Evolutionary conservation across 2,329 filamentous ascomycete genomes (phyloP).

Genomic region (Aspergillus nomiae): DNA sequence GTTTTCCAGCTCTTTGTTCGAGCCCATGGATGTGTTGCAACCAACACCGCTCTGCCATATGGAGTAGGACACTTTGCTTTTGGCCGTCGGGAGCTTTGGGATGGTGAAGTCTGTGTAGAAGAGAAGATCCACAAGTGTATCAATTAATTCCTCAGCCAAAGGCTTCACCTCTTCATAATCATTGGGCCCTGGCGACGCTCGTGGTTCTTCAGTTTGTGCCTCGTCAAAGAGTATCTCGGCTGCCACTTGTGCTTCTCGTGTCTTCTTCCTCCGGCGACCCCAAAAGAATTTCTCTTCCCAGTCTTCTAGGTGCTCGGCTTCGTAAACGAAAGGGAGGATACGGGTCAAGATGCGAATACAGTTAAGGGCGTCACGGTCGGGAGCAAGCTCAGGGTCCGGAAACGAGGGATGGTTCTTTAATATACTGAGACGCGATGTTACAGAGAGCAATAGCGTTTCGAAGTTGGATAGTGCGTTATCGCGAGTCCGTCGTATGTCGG

Average conservation of each 20-base stretch:
- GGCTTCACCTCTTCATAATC: conserved; percentile 83
- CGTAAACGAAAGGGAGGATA: conserved; percentile 87
- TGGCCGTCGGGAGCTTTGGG: conserved; percentile 69
- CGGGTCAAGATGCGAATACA: conserved; percentile 90
- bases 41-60: conserved; percentile 99
- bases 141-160: conserved; percentile 87
- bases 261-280: conserved; percentile 72
- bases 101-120: conserved; percentile 92
- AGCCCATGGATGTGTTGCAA: conserved; percentile 84
- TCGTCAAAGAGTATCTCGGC: conserved; percentile 86
- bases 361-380: conserved; percentile 85
- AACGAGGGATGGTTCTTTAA: conserved; percentile 89
- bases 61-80: conserved; percentile 81
- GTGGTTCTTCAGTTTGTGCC: conserved; percentile 57
- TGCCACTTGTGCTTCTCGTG: conserved; percentile 64
- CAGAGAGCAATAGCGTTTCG: conserved; percentile 81
- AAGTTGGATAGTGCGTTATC: conserved; percentile 84
- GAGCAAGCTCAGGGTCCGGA: conserved; percentile 80
- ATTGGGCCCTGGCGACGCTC: conserved; percentile 48
- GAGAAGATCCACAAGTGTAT: conserved; percentile 82
- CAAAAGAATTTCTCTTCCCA: conserved; percentile 98
- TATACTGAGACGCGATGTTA: conserved; percentile 79
- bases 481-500: conserved; percentile 83
- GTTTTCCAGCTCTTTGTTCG: conserved; percentile 88
- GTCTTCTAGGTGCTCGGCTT: conserved; percentile 74